Evolutionary conservation across 352 stramenopile species (phyloP).

Genomic region (Elongisporangium prolatum): DNA sequence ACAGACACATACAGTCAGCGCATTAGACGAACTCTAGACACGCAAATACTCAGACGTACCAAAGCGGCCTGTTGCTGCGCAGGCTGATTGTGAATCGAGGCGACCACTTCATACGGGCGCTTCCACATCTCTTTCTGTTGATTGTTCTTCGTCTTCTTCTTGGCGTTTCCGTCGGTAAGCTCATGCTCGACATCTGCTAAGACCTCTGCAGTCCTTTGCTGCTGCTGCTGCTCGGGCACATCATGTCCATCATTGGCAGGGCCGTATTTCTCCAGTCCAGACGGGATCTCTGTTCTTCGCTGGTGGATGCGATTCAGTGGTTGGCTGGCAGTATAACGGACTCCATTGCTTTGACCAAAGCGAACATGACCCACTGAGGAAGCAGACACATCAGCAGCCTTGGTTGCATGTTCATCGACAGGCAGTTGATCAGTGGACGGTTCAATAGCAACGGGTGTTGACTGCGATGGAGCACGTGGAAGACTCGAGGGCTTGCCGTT

Average conservation of each 20-base stretch:
- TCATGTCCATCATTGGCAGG: slow-evolving; percentile 9
- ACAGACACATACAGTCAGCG: not conserved
- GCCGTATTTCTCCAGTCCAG: slow-evolving; percentile 56
- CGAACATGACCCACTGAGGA: not conserved
- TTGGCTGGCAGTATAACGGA: not conserved
- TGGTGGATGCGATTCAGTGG: not conserved
- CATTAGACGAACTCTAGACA: slow-evolving; percentile 6
- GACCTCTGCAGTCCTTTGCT: not conserved
- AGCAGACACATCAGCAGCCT: too few species aligned
- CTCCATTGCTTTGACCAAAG: not conserved
- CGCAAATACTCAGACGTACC: not conserved
- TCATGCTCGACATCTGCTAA: not conserved
- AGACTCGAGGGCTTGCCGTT: not conserved
- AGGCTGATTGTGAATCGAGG: slow-evolving; percentile 41
- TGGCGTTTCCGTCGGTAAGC: not conserved
- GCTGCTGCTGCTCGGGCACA: not conserved
- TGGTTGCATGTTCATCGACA: not conserved
- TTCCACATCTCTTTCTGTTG: slow-evolving; percentile 68
- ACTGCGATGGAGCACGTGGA: not conserved
- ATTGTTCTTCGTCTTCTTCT: slow-evolving; percentile 17
- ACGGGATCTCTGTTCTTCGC: slow-evolving; percentile 3
- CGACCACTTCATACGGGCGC: slow-evolving; percentile 72
- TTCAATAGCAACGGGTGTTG: not conserved
- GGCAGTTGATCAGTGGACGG: not conserved
- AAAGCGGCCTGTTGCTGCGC: not conserved